These are phyloP conservation scores for Rosa persica DNA, from an alignment of 306 rosid species.

Conservation along the genomic window DNA sequence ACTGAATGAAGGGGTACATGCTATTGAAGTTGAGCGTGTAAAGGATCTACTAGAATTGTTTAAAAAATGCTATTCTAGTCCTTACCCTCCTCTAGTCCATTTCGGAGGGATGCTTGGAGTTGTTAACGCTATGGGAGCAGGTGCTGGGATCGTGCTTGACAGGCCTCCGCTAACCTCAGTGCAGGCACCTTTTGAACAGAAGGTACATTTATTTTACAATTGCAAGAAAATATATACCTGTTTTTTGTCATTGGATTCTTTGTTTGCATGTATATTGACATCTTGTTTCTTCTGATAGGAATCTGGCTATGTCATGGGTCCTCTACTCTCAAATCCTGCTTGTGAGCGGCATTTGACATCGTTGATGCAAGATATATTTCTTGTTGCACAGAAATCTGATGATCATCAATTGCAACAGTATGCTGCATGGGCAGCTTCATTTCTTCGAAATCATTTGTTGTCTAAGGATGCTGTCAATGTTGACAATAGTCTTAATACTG, in stretches of 20 bases:
- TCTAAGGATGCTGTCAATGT: slow-evolving; percentile 50
- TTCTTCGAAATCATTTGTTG: slow-evolving; percentile 68
- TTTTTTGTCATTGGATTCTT: not conserved
- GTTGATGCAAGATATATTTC: slow-evolving; percentile 87
- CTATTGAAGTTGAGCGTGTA: slow-evolving; percentile 57
- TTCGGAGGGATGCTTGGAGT: slow-evolving; percentile 93
- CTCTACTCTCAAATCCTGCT: slow-evolving; percentile 61
- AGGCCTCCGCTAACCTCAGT: slow-evolving; percentile 44
- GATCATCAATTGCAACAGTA: slow-evolving; percentile 68
- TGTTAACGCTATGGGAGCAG: slow-evolving; percentile 78
- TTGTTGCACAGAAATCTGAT: slow-evolving; percentile 83
- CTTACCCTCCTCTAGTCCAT: slow-evolving; percentile 67
- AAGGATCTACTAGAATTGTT: slow-evolving; percentile 68
- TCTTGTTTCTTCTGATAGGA: slow-evolving; percentile 50
- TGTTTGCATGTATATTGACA: slow-evolving; percentile 17
- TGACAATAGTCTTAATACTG: slow-evolving; percentile 35
- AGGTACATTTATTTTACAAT: slow-evolving; percentile 44
- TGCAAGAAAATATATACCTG: slow-evolving; percentile 4
- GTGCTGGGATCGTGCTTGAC: slow-evolving; percentile 61
- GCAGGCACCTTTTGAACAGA: slow-evolving; percentile 41
- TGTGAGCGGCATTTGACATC: slow-evolving; percentile 66
- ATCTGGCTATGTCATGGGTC: slow-evolving; percentile 56
- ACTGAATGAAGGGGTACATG: slow-evolving; percentile 68
- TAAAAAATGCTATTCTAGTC: slow-evolving; percentile 71
- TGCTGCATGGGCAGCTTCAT: slow-evolving; percentile 85